Percentiles rank a stretch among this genome's conserved stretches.
phyloP scores from a whole-genome alignment of 345 rosid genomes.

The thale cress (Arabidopsis thaliana) region DNA sequence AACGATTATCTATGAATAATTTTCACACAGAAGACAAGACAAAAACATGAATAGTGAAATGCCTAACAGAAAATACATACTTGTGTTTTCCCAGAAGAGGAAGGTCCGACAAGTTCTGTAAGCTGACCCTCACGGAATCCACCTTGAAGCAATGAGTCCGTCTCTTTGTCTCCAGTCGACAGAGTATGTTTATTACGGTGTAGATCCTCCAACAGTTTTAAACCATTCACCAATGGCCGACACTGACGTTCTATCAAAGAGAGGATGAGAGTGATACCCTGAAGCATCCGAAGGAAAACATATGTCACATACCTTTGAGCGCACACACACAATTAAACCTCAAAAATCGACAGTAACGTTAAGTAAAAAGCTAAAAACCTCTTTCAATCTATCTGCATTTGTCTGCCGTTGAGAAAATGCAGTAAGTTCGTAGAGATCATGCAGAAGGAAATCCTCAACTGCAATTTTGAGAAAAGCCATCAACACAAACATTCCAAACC shows the following conservation, averaged over 20 bases:
- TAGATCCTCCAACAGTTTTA: slow-evolving; percentile 63
- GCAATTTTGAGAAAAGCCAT: slow-evolving; percentile 8
- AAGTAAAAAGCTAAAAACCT: slow-evolving; percentile 46
- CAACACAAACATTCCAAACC: not conserved
- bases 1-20: not conserved
- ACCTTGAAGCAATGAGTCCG: slow-evolving; percentile 71
- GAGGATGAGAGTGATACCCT: slow-evolving; percentile 64
- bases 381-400: slow-evolving; percentile 52
- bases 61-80: slow-evolving; percentile 45
- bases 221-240: slow-evolving; percentile 64
- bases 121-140: slow-evolving; percentile 71
- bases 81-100: slow-evolving; percentile 92
- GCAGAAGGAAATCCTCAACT: slow-evolving; percentile 69
- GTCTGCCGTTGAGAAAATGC: slow-evolving; percentile 53
- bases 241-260: slow-evolving; percentile 54
- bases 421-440: slow-evolving; percentile 55
- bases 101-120: slow-evolving; percentile 85
- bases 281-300: slow-evolving; percentile 14
- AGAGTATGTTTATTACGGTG: slow-evolving; percentile 50
- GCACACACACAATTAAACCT: not conserved
- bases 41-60: not conserved
- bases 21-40: not conserved
- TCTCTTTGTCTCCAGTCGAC: slow-evolving; percentile 65
- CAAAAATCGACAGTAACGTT: not conserved
- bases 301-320: not conserved